phyloP scores from a whole-genome alignment of 2,329 filamentous ascomycete species.

The Orbilia javanica region DNA sequence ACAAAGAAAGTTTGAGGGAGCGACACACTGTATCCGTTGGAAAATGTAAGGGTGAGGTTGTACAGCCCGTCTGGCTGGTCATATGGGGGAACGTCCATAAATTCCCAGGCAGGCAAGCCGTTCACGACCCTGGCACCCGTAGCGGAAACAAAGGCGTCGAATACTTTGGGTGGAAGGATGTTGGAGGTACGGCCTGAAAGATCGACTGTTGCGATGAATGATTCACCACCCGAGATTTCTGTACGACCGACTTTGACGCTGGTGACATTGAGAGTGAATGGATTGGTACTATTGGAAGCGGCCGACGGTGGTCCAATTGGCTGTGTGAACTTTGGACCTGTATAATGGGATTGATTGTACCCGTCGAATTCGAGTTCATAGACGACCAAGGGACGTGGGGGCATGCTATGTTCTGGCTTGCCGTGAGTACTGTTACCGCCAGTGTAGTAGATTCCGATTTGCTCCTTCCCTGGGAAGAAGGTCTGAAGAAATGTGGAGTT shows the following conservation, averaged over 20 bases:
- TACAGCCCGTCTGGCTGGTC: conserved; percentile 3
- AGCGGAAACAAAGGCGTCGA: conserved; percentile 1
- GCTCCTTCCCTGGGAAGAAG: conserved; percentile 34
- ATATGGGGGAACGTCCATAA: background rate
- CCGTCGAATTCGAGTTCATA: conserved; percentile 42
- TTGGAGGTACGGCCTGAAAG: conserved; percentile 3
- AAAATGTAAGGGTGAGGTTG: conserved; percentile 32
- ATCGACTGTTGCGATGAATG: conserved; percentile 15
- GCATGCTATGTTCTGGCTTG: conserved; percentile 1
- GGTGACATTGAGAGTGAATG: conserved; percentile 32
- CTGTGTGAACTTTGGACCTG: conserved; percentile 13
- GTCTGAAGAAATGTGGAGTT: conserved; percentile 29
- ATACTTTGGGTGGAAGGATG: conserved; percentile 6
- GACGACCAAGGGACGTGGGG: background rate
- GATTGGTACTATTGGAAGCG: conserved; percentile 14
- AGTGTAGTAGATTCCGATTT: conserved; percentile 26
- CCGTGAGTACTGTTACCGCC: conserved; percentile 29
- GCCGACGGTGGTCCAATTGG: conserved; percentile 20
- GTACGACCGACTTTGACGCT: conserved; percentile 3
- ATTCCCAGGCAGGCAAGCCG: background rate
- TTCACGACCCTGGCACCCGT: background rate
- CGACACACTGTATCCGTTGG: conserved; percentile 13
- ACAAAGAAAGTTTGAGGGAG: background rate
- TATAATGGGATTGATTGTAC: conserved; percentile 24
- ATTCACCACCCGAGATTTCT: background rate